Evolutionary conservation across 176 grass and related monocot genomes (phyloP).

Genomic region (Rhynchospora pubera): DNA sequence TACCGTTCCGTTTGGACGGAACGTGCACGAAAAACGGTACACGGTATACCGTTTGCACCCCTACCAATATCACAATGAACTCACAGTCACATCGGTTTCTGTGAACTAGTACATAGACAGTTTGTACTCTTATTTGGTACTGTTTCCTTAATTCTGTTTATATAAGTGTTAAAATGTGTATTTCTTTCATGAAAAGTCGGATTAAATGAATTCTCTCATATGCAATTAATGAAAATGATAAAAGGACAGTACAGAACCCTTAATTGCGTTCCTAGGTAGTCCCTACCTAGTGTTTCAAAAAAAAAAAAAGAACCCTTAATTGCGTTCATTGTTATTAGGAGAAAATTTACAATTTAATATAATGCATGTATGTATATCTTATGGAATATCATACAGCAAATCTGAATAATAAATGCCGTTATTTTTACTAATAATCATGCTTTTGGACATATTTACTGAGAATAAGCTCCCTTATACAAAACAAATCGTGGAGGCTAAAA

Average conservation of each 20-base stretch:
- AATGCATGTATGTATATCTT: too few species aligned
- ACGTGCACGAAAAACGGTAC: too few species aligned
- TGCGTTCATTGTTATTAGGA: not conserved
- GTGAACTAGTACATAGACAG: not conserved
- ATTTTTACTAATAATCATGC: not conserved
- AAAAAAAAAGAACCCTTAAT: not conserved
- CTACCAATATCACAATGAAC: not conserved
- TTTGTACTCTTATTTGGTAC: not conserved
- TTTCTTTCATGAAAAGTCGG: not conserved
- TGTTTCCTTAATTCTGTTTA: not conserved
- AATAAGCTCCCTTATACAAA: not conserved
- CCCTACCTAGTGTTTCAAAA: too few species aligned
- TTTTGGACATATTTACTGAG: not conserved
- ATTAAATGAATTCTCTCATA: not conserved
- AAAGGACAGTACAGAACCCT: not conserved
- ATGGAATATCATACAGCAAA: not conserved
- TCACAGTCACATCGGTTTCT: not conserved
- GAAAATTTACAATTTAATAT: too few species aligned
- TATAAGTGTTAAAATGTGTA: not conserved
- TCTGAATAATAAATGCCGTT: not conserved
- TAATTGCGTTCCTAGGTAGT: not conserved
- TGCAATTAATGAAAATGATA: not conserved
- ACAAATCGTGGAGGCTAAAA: too few species aligned
- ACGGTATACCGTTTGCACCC: too few species aligned
- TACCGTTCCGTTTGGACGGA: too few species aligned